Base-by-base conservation (phyloP, 163 green algal genomes). In the Prototheca cutis region DNA sequence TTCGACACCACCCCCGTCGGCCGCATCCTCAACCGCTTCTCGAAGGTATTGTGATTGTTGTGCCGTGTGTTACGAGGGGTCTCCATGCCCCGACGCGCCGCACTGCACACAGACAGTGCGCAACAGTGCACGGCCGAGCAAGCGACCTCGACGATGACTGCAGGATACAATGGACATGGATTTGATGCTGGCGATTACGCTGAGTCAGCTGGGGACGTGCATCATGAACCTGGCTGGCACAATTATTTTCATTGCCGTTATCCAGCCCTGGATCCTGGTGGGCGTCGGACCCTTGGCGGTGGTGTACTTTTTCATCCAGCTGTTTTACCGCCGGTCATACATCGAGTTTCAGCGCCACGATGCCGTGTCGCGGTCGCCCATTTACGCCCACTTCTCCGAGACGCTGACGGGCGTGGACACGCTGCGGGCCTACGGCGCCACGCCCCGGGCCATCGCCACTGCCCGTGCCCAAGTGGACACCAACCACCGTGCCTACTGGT, bases 271-370 rank as follows among this genome's bases (percentile, higher is more conserved):
- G 72, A 90, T 95, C 34, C 56, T 81, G 70, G 79, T 72, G 36
- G 73, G 81, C 31, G 66, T 94, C 31, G 40, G 77, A 2, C 84
- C 84, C 4, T 74, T 95, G 60, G 82, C 82, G 19, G 59, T 90
- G n/a, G 66, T 90, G 30, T 94, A 94, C 74, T 78, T 84, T 56
- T 65, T 86, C 48, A 57, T 94, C 15, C 81, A 90, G 52, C 70
- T 64, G 48, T 79, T 69, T 53, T 77, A 76, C 61, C 39, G 66
- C 65, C 68, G 80, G 40, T 88, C 84, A 56, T 95, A 95, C 79
- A 90, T 94, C 40, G 89, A 97, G 78, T 63, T 97, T 55, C 88
- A 96, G 77, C 82, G 89, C 34, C 80, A 93, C 55, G 89, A 97
- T 62, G 83, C 81, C 10, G 69, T 92, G 6, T 83, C 67, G 1